phyloP scores from a whole-genome alignment of 208 protist genomes.

The Trypanosomatidae sp. region DNA sequence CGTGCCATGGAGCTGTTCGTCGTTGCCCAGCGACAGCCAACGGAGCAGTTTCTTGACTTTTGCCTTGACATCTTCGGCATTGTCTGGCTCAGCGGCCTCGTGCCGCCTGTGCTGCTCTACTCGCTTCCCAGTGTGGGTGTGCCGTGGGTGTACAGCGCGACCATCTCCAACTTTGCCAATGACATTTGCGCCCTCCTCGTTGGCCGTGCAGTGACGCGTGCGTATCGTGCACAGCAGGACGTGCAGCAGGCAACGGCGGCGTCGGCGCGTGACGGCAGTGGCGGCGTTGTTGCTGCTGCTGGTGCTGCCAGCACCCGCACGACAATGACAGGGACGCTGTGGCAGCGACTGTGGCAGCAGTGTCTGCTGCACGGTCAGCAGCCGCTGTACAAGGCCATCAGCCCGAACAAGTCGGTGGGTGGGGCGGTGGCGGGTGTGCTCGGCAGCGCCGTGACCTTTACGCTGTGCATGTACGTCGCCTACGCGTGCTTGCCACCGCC shows the following conservation, averaged over 20 bases:
- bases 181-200: conserved; percentile 68
- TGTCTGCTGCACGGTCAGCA: conserved; percentile 27
- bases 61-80: conserved; percentile 79
- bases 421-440: conserved; percentile 60
- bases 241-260: too few species aligned
- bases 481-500: conserved; percentile 8
- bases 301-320: too few species aligned
- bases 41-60: conserved; percentile 66
- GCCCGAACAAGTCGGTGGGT: conserved; percentile 85
- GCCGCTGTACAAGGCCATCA: conserved; percentile 43
- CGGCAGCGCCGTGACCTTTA: conserved; percentile 33
- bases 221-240: not conserved
- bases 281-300: too few species aligned
- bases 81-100: conserved; percentile 52
- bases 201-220: conserved; percentile 18
- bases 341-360: too few species aligned
- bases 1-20: conserved; percentile 33
- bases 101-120: conserved; percentile 38
- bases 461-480: conserved; percentile 16
- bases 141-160: conserved; percentile 29
- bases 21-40: conserved; percentile 34
- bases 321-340: too few species aligned
- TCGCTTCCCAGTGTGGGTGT: conserved; percentile 25
- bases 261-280: too few species aligned
- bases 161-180: conserved; percentile 66